Base-by-base conservation (phyloP, 176 grass and related monocot genomes). In the Carex parvula region DNA sequence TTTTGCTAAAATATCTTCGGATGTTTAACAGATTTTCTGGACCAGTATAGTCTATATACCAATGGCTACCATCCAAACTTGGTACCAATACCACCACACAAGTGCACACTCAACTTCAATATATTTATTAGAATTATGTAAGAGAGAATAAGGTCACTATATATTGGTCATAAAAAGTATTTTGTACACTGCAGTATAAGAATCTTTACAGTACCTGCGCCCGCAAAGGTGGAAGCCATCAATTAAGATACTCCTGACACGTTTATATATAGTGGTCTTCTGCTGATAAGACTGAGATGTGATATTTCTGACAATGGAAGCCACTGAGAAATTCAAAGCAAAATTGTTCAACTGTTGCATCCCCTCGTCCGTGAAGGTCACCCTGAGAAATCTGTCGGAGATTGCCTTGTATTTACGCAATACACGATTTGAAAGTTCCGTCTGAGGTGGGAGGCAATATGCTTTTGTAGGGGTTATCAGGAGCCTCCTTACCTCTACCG, bases 321-420 rank as follows among this genome's bases (percentile, higher is more conserved):
- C 85, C 0, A 84, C 79, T 41, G 84, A 92, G 67, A 87, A 97
- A 65, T 92, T 92, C 4, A 97, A 85, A 24, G 89, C 89, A 84
- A 71, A 84, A 68, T 64, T 94, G 70, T 94, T 97, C 2, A 97
- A 84, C 7, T 22, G 54, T 81, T 92, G 85, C 90, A 90, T 91
- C 4, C 87, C 92, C 83, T 97, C 95, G 35, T 97, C 95, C 87
- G 88, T 97, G 64, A 97, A 94, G 41, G 92, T 92, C 46, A 97
- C 95, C 74, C 95, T 94, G 89, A 97, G 70, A 79, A 97, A 97
- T 39, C 92, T 83, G 76, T 97, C 95, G 0, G 89, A 70, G 5
- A 94, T 84, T 24, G 89, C 84, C 26, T 68, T 85, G 62, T 97
- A 97, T 16, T 91, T 85, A 20, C 92, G 70, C 54, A 94, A 79